These are phyloP conservation scores for Citrus unshiu DNA, from an alignment of 345 rosid genomes.

Conservation along the genomic window DNA sequence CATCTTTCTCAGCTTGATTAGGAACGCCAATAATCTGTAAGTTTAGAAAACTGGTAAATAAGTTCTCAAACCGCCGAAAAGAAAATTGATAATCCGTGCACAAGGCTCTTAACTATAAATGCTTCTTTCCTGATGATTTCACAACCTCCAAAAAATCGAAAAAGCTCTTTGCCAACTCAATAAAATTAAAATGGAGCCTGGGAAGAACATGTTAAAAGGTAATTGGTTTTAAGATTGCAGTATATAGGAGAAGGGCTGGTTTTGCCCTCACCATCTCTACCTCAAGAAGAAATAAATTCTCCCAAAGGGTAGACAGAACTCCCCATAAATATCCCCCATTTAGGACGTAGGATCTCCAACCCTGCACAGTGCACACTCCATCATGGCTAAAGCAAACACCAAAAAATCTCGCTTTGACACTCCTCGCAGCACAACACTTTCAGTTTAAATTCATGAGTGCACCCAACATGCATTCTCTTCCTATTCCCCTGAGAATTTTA, in stretches of 20 bases:
- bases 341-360: not conserved
- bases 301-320: not conserved
- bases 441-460: not conserved
- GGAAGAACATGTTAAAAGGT: not conserved
- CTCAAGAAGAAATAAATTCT: not conserved
- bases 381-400: not conserved
- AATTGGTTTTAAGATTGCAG: not conserved
- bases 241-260: not conserved
- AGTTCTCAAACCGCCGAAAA: not conserved
- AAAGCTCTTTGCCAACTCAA: not conserved
- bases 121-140: not conserved
- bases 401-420: not conserved
- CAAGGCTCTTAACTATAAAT: not conserved
- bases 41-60: slow-evolving; percentile 6
- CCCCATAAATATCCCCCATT: not conserved
- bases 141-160: not conserved
- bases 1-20: slow-evolving; percentile 86
- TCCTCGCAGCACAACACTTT: not conserved
- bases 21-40: slow-evolving; percentile 75
- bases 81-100: not conserved
- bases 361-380: not conserved
- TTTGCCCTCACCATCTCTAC: not conserved
- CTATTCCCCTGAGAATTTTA: not conserved
- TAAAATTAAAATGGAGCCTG: not conserved
- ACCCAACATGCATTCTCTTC: not conserved